These are phyloP conservation scores for Vitis hybrid DNA, from an alignment of 177 flowering plant genomes.

Conservation along the genomic window DNA sequence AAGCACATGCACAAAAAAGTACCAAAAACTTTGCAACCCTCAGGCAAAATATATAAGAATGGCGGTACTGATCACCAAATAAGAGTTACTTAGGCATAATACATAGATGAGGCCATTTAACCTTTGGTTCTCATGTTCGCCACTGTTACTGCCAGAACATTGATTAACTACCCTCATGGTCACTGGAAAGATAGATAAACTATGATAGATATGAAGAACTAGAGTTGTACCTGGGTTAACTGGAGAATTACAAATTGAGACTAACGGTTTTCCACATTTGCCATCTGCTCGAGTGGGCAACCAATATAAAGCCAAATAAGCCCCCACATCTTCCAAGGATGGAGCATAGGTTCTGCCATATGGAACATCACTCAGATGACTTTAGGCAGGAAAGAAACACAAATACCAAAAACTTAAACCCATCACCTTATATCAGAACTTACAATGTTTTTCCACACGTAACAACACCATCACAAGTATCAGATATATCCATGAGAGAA, in stretches of 20 bases:
- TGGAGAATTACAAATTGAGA: constrained; percentile 55
- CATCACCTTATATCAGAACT: constrained; percentile 26
- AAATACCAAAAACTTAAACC: neutral
- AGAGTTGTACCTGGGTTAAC: constrained; percentile 67
- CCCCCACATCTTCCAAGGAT: constrained; percentile 84
- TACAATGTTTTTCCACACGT: constrained; percentile 62
- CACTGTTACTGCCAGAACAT: too few relatives aligned
- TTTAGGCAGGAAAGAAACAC: neutral
- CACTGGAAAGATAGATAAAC: too few relatives aligned
- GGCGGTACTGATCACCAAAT: too few relatives aligned
- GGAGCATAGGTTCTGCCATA: constrained; percentile 72
- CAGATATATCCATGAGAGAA: constrained; percentile 44
- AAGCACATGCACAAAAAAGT: too few relatives aligned
- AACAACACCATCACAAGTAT: constrained; percentile 39
- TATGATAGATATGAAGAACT: neutral
- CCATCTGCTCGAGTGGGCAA: constrained; percentile 88
- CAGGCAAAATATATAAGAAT: too few relatives aligned
- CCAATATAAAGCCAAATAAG: constrained; percentile 82
- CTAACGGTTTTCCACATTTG: constrained; percentile 64
- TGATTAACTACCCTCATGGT: too few relatives aligned
- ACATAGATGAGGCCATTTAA: too few relatives aligned
- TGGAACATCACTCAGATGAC: neutral
- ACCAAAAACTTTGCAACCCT: too few relatives aligned
- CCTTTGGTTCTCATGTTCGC: too few relatives aligned
- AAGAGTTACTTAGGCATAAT: too few relatives aligned